Conservation (phyloP, 148 eudicot species). For the Silene uniflora region DNA sequence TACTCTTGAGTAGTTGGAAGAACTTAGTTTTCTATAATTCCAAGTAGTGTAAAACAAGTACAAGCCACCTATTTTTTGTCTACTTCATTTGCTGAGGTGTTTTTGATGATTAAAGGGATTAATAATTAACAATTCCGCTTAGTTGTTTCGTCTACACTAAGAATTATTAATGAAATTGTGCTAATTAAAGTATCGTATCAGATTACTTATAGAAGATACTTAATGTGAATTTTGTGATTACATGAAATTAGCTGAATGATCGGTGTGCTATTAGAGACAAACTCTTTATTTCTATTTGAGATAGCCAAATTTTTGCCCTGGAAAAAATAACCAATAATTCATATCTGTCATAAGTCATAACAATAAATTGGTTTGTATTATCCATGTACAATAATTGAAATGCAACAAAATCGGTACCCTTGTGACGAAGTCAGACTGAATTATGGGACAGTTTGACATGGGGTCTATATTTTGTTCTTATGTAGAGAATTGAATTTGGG, state of each 20-base stretch:
- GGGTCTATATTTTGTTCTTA: conserved; percentile 20
- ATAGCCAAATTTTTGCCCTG: too few relatives aligned
- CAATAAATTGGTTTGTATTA: conserved; percentile 1
- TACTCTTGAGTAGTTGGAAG: conserved; percentile 14
- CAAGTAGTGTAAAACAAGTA: conserved; percentile 5
- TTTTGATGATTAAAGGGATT: conserved; percentile 1
- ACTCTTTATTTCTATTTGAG: not conserved
- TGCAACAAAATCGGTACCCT: conserved; percentile 20
- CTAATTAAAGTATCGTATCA: not conserved
- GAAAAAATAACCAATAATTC: not conserved
- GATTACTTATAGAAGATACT: conserved; percentile 6
- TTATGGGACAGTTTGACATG: conserved; percentile 6
- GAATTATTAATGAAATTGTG: not conserved
- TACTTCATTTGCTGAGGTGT: conserved; percentile 22
- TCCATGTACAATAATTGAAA: conserved; percentile 15
- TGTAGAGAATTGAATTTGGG: conserved; percentile 3
- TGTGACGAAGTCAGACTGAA: conserved; percentile 3
- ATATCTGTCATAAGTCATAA: not conserved
- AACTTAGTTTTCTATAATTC: not conserved
- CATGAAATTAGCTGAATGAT: not conserved
- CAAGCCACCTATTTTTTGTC: conserved; percentile 16
- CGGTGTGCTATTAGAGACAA: not conserved
- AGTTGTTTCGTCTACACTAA: conserved; percentile 4
- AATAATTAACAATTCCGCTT: not conserved
- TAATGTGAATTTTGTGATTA: not conserved